Percentiles rank a stretch among this genome's conserved stretches.
Evolutionary conservation across 1,139 yeast genomes (phyloP).

Genomic region (Groenewaldozyma auringiensis): DNA sequence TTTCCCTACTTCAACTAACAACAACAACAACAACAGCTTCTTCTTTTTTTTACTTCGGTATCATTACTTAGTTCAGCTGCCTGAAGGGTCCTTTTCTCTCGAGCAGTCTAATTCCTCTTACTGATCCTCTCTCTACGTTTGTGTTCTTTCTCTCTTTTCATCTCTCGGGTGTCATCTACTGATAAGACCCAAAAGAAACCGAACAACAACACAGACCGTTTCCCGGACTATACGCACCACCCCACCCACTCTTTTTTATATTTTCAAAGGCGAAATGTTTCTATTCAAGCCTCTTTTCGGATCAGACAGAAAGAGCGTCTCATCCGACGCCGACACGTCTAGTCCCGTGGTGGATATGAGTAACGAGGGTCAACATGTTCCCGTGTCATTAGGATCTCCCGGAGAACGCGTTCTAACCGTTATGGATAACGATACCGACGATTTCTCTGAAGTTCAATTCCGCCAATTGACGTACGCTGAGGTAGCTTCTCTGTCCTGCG

Average conservation of each 20-base stretch:
- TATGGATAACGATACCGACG: conserved; percentile 29
- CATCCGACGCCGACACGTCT: neutral
- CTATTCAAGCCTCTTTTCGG: neutral
- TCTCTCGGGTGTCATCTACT: neutral
- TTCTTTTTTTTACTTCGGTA: too few relatives aligned
- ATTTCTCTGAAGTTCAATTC: conserved; percentile 39
- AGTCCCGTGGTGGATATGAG: neutral
- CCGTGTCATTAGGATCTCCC: neutral
- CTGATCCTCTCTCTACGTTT: neutral
- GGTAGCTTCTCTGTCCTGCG: conserved; percentile 33
- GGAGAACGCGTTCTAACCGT: conserved; percentile 9
- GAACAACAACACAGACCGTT: too few relatives aligned
- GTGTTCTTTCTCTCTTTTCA: neutral
- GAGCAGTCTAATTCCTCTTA: neutral
- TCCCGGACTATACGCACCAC: too few relatives aligned
- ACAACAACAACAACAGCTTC: neutral
- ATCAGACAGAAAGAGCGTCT: neutral
- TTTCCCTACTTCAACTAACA: neutral
- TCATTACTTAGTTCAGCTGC: too few relatives aligned
- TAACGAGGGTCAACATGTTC: neutral
- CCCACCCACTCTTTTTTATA: too few relatives aligned
- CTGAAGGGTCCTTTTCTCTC: too few relatives aligned
- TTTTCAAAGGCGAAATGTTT: neutral
- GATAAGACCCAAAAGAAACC: too few relatives aligned
- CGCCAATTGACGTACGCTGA: conserved; percentile 46